Conservation (phyloP, 345 rosid genomes). For the Clarkia xantiana region DNA sequence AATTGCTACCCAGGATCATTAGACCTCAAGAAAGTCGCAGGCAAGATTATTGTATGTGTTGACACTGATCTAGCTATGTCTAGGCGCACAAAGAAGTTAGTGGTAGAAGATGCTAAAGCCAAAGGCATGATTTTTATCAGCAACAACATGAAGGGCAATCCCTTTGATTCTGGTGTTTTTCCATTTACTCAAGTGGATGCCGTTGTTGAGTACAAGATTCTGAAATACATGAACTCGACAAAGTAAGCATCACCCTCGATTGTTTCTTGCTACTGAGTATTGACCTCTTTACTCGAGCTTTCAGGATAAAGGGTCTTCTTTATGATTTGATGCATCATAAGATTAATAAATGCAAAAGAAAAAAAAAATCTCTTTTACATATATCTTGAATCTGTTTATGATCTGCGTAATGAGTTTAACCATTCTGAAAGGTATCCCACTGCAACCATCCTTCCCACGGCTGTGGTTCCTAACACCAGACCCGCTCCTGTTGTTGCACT, state of each 20-base stretch:
- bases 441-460: constrained; percentile 40
- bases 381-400: neutral
- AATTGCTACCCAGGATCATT: constrained; percentile 58
- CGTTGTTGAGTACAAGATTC: constrained; percentile 27
- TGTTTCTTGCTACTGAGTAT: neutral
- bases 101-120: constrained; percentile 48
- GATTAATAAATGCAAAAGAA: too few relatives aligned
- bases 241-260: constrained; percentile 23
- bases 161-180: constrained; percentile 47
- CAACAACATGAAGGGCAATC: constrained; percentile 20
- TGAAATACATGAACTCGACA: constrained; percentile 39
- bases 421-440: constrained; percentile 29
- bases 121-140: constrained; percentile 49
- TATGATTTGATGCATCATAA: too few relatives aligned
- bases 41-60: constrained; percentile 47
- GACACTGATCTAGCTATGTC: constrained; percentile 19
- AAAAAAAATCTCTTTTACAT: too few relatives aligned
- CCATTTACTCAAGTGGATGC: constrained; percentile 45
- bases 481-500: constrained; percentile 75
- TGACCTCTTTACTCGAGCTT: too few relatives aligned
- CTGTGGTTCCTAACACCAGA: constrained; percentile 18
- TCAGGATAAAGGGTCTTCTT: too few relatives aligned
- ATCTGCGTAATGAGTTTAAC: neutral
- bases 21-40: constrained; percentile 40
- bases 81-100: constrained; percentile 30